Percentiles rank a stretch among this genome's conserved stretches.
Evolutionary conservation across 495 filamentous ascomycete genomes (phyloP).

Genomic region (Platismatia glauca): DNA sequence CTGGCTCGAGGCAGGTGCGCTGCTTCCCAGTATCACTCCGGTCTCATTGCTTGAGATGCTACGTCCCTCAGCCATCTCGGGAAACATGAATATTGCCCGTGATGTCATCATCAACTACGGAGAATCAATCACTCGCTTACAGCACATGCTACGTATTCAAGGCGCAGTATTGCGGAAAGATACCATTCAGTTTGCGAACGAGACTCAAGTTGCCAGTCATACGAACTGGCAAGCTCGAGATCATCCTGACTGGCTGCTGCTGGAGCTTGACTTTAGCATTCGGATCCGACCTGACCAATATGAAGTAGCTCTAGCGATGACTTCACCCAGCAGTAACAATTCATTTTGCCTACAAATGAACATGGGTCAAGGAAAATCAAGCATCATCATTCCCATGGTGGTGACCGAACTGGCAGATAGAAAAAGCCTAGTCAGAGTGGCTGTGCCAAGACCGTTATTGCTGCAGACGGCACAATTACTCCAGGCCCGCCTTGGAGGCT

Average conservation of each 20-base stretch:
- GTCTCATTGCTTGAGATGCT: constrained; percentile 45
- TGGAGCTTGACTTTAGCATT: constrained; percentile 57
- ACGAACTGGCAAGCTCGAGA: constrained; percentile 41
- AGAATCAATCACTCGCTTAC: constrained; percentile 1
- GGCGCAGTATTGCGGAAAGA: constrained; percentile 24
- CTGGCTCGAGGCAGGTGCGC: constrained; percentile 41
- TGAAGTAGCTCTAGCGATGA: constrained; percentile 50
- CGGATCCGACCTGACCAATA: constrained; percentile 54
- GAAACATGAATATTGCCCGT: neutral
- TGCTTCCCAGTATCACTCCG: constrained; percentile 47
- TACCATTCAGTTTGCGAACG: constrained; percentile 37
- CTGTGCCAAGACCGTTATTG: constrained; percentile 55
- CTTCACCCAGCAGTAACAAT: constrained; percentile 30
- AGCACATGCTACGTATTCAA: constrained; percentile 13
- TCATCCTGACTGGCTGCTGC: constrained; percentile 48
- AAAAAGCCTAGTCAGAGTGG: constrained; percentile 42
- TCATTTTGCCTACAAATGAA: constrained; percentile 62
- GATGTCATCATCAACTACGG: constrained; percentile 2
- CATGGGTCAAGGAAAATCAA: constrained; percentile 70
- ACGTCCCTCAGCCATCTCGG: constrained; percentile 16
- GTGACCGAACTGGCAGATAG: constrained; percentile 47
- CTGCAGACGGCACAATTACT: constrained; percentile 58
- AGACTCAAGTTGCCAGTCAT: constrained; percentile 43
- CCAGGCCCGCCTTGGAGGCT: constrained; percentile 47
- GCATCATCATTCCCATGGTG: constrained; percentile 59